Evolutionary conservation across 1,139 yeast genomes (phyloP), one percentile per base, ranked within the genome.

Genomic region (Geotrichum klebahnii): DNA sequence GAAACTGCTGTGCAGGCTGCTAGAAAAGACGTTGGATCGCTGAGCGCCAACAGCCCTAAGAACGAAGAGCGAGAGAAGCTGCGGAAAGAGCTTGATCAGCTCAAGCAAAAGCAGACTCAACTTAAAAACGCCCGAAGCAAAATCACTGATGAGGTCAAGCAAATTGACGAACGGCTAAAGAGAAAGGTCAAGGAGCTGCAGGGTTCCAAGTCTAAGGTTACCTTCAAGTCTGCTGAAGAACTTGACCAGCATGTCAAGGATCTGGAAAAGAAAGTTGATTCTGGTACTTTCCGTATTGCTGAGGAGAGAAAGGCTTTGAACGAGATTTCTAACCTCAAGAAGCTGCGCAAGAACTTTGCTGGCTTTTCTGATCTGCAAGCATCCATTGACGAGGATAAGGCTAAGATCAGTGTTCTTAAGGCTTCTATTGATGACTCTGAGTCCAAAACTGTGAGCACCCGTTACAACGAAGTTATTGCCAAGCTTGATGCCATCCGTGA

Each of bases 241-340:
- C 50, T 47, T 6, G 50, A 50, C 29, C 36, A 34, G 16, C 84
- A 90, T 61, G 95, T 89, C 63, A 73, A 75, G 54, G 53, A 53
- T 17, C 80, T 84, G 70, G 79, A 90, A 67, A 69, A 71, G 58
- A 74, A 76, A 65, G 79, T 89, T 63, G 97, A 92, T n/a, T 72
- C 86, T 48, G 98, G 98, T 55, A 73, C 77, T 49, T 75, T 94
- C 68, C 81, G 88, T 64, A 80, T 94, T 65, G 97, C 90, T 50
- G 96, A 92, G 57, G 99, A 94, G 76, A 84, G 89, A 74, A 79
- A 82, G 67, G 73, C 76, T 60, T 81, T 94, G 61, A 85, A 85
- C 72, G 97, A 92, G 71, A 86, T 89, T 76, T 79, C 89, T 51
- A 72, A 82, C 48, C 78, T 92, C 68, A 83, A 94, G 70, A 88